phyloP scores from a whole-genome alignment of 441 rosid genomes.

The Adansonia grandidieri region DNA sequence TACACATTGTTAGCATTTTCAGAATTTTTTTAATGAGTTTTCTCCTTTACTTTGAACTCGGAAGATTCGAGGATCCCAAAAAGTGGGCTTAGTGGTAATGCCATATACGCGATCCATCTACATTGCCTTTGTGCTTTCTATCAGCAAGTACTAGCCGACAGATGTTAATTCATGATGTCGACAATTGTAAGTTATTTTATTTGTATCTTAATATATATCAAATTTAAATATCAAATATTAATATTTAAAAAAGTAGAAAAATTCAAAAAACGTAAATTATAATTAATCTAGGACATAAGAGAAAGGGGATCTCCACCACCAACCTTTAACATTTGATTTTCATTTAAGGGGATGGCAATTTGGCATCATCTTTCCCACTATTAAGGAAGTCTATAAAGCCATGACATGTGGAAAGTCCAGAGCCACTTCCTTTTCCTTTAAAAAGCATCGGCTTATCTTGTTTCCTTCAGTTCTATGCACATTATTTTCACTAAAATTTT shows the following conservation, averaged over 20 bases:
- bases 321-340: neutral
- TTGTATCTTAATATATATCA: no score
- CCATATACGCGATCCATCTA: no score
- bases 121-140: neutral
- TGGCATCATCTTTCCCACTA: slow-evolving; percentile 21
- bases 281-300: neutral
- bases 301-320: neutral
- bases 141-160: neutral
- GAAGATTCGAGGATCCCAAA: neutral
- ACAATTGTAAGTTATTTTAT: no score
- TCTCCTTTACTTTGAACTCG: neutral
- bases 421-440: slow-evolving; percentile 31
- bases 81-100: no score
- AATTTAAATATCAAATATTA: no score
- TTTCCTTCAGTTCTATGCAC: slow-evolving; percentile 9
- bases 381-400: slow-evolving; percentile 6
- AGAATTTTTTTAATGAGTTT: neutral
- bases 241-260: no score
- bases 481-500: neutral
- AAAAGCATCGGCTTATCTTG: slow-evolving; percentile 28
- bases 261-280: no score
- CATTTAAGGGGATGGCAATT: neutral
- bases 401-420: slow-evolving; percentile 29
- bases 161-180: neutral
- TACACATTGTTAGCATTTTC: neutral